Conservation (phyloP, 192 early-diverging fungal species). For the Coemansia sp. region DNA sequence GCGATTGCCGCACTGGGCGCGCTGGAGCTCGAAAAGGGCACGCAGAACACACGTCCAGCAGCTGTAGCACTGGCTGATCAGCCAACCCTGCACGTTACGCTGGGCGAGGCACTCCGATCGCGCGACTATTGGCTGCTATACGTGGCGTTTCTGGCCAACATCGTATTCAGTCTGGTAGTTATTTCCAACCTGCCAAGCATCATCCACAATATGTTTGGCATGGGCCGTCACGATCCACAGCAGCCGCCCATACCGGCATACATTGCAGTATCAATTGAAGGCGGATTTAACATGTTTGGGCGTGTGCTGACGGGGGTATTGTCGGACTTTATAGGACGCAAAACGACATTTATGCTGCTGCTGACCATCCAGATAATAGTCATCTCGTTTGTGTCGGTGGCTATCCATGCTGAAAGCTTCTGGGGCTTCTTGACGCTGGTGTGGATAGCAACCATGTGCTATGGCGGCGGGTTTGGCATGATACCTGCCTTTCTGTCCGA, state of each 20-base stretch:
- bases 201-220: slow-evolving; percentile 56
- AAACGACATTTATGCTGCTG: slow-evolving; percentile 60
- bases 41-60: not conserved
- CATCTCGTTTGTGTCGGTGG: slow-evolving; percentile 57
- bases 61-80: slow-evolving; percentile 1
- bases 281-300: slow-evolving; percentile 62
- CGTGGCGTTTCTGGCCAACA: slow-evolving; percentile 60
- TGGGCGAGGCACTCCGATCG: slow-evolving; percentile 55
- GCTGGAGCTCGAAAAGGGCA: not conserved
- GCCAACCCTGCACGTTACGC: slow-evolving; percentile 51
- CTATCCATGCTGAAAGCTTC: slow-evolving; percentile 57
- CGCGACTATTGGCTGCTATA: slow-evolving; percentile 65
- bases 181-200: slow-evolving; percentile 60
- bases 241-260: slow-evolving; percentile 31
- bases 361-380: slow-evolving; percentile 56
- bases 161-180: slow-evolving; percentile 60
- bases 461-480: slow-evolving; percentile 74
- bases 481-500: slow-evolving; percentile 75
- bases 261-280: slow-evolving; percentile 59
- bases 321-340: slow-evolving; percentile 63
- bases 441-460: slow-evolving; percentile 65
- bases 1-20: not conserved
- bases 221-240: slow-evolving; percentile 27
- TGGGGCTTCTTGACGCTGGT: slow-evolving; percentile 56
- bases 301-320: slow-evolving; percentile 54